Base-by-base conservation (phyloP, 495 filamentous ascomycete genomes). In the Annulohypoxylon maeteangense region DNA sequence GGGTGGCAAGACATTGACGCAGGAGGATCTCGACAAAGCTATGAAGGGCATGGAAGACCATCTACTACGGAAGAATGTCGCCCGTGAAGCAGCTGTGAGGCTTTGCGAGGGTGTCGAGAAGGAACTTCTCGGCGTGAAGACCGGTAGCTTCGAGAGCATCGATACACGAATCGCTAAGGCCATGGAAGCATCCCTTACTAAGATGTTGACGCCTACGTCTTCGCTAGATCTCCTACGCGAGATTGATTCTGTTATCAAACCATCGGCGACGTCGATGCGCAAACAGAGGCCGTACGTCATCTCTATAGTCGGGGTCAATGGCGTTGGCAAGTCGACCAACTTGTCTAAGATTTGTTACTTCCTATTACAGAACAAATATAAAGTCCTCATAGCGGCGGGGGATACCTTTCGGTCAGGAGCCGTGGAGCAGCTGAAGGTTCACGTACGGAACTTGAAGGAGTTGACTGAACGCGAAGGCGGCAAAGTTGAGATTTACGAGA, bases 331-430 rank as follows among this genome's bases (percentile, higher is more conserved):
- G 81, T 97, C 93, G 7, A 99, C 95, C 18, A 98, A 97, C 70
- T 82, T 99, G 16, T 93, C 92, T 76, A 99, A 99, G 81, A 95
- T 99, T 66, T 95, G 92, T 78, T 98, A 94, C 82, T 98, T 98
- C 83, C 86, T 99, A 10, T 85, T 99, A 22, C 96, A 99, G 78
- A 98, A 99, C 82, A 92, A 94, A 76, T 96, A 95, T 82, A 90
- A 91, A 69, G 92, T 99, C n/a, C 86, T 99, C 54, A 92, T 99
- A 74, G 95, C 93, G 1, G 95, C 96, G 12, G 97, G 92, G 72
- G 95, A 99, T 79, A 99, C 95, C 8, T 99, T 99, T 87, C 92
- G 95, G 66, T 97, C 94, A 12, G 95, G 95, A 50, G 95, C 95
- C 20, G 95, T 99, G 51, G 95, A 99, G 82, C 95, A 99, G 78